Evolutionary conservation across 306 rosid species (phyloP), one percentile per base, ranked within the genome.

Genomic region (Macrotyloma uniflorum): DNA sequence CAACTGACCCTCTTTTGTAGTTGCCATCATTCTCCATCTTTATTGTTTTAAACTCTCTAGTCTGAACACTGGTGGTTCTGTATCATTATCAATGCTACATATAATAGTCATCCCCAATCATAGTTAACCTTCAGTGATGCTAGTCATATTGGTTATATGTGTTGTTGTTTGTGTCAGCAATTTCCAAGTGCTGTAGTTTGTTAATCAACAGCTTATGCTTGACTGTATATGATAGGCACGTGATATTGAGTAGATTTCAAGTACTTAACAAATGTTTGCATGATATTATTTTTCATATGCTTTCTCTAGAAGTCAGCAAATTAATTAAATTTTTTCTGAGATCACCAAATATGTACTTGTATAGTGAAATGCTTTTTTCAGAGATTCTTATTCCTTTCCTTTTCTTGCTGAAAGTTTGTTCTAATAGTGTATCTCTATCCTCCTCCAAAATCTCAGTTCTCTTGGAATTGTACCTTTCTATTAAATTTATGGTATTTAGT

Each of bases 1-100:
- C 76, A 74, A 45, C 80, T 75, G 85, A 77, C 74, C 85, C 62
- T 78, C 65, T 55, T 49, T 24, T 59, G 82, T 75, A 81, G 87
- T 79, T 75, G 80, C 77, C 78, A 70, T 86, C 76, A 54, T 81
- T 83, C 72, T 83, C 66, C 70, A 46, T 26, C 70, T 12, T 67
- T 83, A 84, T 82, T 74, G 62, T 68, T 74, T 36, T 70, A 9
- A 69, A 67, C 70, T 85, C 66, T 72, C 16, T 71, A 66, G 80
- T 76, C 65, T 49, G 78, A 80, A 32, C 36, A 28, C 70, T 64
- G 76, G 69, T 64, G 76, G 69, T 65, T 46, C n/a, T 73, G 81
- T 78, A 77, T 67, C 75, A 67, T 58, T 78, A 59, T 73, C 83
- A 61, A 78, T 77, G 76, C 85, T 73, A 74, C 58, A 77, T 78